phyloP scores from a whole-genome alignment of 352 stramenopile genomes.

The Pythium volutum region DNA sequence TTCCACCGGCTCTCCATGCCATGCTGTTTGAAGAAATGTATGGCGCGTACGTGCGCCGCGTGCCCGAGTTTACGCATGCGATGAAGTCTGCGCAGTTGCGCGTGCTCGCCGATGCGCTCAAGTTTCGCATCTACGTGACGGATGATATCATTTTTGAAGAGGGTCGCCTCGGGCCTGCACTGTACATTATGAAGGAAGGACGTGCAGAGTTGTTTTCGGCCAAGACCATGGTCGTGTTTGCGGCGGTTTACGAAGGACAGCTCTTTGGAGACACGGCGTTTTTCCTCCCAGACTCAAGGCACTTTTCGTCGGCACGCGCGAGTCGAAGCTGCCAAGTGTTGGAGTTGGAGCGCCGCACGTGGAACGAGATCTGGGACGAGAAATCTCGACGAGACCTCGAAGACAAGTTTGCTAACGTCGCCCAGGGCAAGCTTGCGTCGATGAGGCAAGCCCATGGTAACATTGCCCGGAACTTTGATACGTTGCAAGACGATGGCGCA shows the following conservation, averaged over 20 bases:
- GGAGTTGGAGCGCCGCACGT: conserved; percentile 40
- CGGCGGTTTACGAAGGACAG: conserved; percentile 22
- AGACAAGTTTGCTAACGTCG: conserved; percentile 24
- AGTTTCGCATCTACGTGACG: conserved; percentile 53
- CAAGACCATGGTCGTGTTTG: conserved; percentile 37
- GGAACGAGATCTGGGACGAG: conserved; percentile 49
- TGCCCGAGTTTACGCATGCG: conserved; percentile 34
- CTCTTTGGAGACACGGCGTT: conserved; percentile 65
- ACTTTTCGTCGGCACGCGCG: conserved; percentile 38
- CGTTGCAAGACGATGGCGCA: neutral
- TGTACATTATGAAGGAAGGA: conserved; percentile 53
- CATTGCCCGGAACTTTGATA: conserved; percentile 13
- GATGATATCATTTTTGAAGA: conserved; percentile 55
- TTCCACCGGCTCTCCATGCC: conserved; percentile 34
- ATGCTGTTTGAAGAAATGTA: conserved; percentile 63
- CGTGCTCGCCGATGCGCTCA: conserved; percentile 40
- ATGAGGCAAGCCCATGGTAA: conserved; percentile 1
- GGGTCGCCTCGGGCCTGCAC: conserved; percentile 32
- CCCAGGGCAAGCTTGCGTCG: neutral
- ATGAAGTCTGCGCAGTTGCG: conserved; percentile 34
- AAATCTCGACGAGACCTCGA: conserved; percentile 37
- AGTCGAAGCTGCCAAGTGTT: conserved; percentile 56
- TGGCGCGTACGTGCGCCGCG: conserved; percentile 25
- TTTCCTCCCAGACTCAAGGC: conserved; percentile 39
- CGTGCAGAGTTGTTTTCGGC: conserved; percentile 41